These are phyloP conservation scores for Pichia ethanolica DNA, from an alignment of 805 yeast genomes.

Conservation along the genomic window DNA sequence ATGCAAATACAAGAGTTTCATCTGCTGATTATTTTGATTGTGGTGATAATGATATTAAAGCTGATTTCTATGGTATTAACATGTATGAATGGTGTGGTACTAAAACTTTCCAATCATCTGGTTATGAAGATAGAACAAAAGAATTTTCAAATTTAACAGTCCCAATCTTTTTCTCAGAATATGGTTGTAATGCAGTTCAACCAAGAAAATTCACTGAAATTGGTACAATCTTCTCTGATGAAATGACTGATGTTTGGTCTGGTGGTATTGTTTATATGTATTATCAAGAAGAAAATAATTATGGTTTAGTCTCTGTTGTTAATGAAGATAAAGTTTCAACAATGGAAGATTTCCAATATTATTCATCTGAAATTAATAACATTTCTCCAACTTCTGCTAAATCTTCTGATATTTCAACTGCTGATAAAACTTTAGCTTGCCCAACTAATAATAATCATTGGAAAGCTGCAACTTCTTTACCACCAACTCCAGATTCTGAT, in stretches of 20 bases:
- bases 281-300: constrained; percentile 66
- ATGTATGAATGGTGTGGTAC: constrained; percentile 87
- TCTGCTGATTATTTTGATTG: constrained; percentile 74
- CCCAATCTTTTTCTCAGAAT: constrained; percentile 76
- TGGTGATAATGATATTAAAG: constrained; percentile 55
- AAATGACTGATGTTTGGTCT: constrained; percentile 82
- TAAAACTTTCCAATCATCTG: constrained; percentile 51
- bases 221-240: constrained; percentile 48
- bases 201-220: constrained; percentile 76
- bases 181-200: constrained; percentile 63
- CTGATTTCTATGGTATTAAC: constrained; percentile 83
- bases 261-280: constrained; percentile 89
- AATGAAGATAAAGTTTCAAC: constrained; percentile 45
- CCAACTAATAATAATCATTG: constrained; percentile 52
- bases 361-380: constrained; percentile 47
- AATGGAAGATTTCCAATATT: constrained; percentile 55
- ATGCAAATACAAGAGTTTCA: constrained; percentile 52
- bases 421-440: constrained; percentile 46
- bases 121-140: constrained; percentile 57
- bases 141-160: constrained; percentile 59
- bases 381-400: constrained; percentile 47
- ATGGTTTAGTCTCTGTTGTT: constrained; percentile 59
- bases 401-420: constrained; percentile 32
- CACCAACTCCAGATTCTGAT: constrained; percentile 68
- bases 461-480: constrained; percentile 61